A percentile compares a stretch with the other conserved stretches of the same genome.
phyloP scores from a whole-genome alignment of 768 basidiomycete species.

The Agrocybe praecox region DNA sequence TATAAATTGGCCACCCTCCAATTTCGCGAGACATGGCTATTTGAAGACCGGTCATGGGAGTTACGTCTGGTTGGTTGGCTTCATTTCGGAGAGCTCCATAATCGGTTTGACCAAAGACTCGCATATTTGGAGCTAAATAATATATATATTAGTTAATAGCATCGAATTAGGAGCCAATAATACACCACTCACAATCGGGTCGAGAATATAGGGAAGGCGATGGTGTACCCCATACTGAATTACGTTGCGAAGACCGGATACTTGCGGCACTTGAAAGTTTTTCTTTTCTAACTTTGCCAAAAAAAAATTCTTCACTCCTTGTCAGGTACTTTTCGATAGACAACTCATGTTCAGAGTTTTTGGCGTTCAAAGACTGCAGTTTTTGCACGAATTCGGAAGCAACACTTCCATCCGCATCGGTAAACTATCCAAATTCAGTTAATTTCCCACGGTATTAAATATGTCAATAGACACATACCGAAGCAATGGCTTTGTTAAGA shows the following conservation, averaged over 20 bases:
- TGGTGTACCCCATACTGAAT: conserved; percentile 81
- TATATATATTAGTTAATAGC: no score
- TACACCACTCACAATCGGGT: conserved; percentile 78
- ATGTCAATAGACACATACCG: conserved; percentile 47
- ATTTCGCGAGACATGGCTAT: conserved; percentile 82
- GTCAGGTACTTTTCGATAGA: conserved; percentile 90
- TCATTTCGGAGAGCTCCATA: conserved; percentile 49
- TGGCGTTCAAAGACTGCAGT: conserved; percentile 73
- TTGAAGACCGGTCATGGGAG: conserved; percentile 83
- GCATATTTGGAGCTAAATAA: conserved; percentile 55
- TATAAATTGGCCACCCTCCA: conserved; percentile 89
- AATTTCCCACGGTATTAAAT: neutral
- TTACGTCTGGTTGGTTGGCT: conserved; percentile 55
- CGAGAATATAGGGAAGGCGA: conserved; percentile 68
- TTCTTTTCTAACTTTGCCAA: conserved; percentile 86
- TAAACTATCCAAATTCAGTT: conserved; percentile 60
- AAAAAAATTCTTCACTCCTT: conserved; percentile 94
- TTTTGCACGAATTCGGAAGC: conserved; percentile 88
- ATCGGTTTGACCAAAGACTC: conserved; percentile 45
- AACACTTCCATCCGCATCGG: conserved; percentile 91
- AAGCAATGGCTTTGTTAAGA: conserved; percentile 90
- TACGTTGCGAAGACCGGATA: conserved; percentile 74
- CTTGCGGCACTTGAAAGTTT: conserved; percentile 85
- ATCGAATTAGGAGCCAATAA: no score
- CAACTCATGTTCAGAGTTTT: conserved; percentile 89